These are phyloP conservation scores for Mycena pura DNA, from an alignment of 768 basidiomycete species.

Conservation along the genomic window DNA sequence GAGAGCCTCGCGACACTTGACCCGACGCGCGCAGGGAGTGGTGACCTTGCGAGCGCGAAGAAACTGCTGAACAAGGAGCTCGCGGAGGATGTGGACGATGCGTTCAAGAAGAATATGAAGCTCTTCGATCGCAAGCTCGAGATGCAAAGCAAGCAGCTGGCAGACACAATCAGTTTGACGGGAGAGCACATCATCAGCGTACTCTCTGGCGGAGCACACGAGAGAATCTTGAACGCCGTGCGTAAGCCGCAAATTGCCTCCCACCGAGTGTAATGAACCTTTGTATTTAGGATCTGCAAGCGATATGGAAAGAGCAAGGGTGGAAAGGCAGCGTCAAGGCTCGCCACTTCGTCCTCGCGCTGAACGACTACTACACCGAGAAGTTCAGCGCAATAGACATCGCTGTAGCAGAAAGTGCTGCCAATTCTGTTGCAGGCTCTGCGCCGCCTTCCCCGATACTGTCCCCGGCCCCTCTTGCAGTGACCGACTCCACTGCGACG, in stretches of 20 bases:
- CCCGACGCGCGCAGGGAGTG: too few relatives aligned
- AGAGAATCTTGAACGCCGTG: conserved; percentile 48
- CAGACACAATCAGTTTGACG: too few relatives aligned
- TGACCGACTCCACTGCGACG: background rate
- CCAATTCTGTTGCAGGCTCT: background rate
- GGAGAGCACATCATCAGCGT: conserved; percentile 49
- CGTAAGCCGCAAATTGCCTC: too few relatives aligned
- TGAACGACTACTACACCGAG: conserved; percentile 47
- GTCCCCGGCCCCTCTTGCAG: background rate
- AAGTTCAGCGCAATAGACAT: conserved; percentile 6
- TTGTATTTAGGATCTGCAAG: too few relatives aligned
- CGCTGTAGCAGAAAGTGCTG: background rate
- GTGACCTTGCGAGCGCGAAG: too few relatives aligned
- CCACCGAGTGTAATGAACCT: too few relatives aligned
- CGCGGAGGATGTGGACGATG: conserved; percentile 44
- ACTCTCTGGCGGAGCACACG: conserved; percentile 51
- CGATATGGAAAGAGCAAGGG: conserved; percentile 58
- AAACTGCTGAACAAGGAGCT: too few relatives aligned
- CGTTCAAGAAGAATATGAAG: conserved; percentile 46
- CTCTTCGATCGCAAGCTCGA: conserved; percentile 55
- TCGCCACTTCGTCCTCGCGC: conserved; percentile 53
- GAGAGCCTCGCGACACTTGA: too few relatives aligned
- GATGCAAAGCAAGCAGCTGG: conserved; percentile 48
- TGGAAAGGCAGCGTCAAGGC: conserved; percentile 63
- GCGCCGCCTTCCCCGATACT: conserved; percentile 18